Base-by-base conservation (phyloP, 208 protist species). In the Crithidia expoeki region DNA sequence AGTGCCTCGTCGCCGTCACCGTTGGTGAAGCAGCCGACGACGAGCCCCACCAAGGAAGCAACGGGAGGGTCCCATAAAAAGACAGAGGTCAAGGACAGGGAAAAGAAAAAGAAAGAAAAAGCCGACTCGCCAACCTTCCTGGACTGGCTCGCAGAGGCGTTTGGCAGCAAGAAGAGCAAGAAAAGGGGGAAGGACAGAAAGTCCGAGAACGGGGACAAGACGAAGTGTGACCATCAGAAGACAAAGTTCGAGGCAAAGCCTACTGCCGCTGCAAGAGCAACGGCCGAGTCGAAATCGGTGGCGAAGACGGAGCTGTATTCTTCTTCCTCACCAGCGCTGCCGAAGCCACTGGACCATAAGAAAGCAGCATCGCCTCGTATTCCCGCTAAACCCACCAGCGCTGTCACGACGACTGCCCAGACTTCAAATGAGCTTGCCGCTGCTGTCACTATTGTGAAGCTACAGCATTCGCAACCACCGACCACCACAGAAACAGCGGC, bases 131-230 rank as follows among this genome's bases (percentile, higher is more conserved):
- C 60, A 32, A 42, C 60, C 12, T 66, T 66, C 28, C 32, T 66
- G 23, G 32, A 21, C 23, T 66, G 60, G 60, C 32, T 66, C 11
- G 60, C 46, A 4, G 46, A 66, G 11, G 46, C 60, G 0, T 66
- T 66, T 19, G 46, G 60, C n/a, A 27, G n/a, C 2, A 55, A 66
- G 46, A 66, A 55, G 46, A 66, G 28, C 17, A 50, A 64, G 28
- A 64, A 64, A 28, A 25, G 34, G 57, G 34, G 14, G 23, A 52
- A 64, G 28, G 14, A 38, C n/a, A 64, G 34, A 21, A 52, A 11
- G 42, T 3, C 38, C 4, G 33, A 2, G 16, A 52, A 40, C 4
- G 42, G 34, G 12, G 33, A 52, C 4, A 52, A 64, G 28, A 11
- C 7, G 3, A 50, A 50, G 58, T 21, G 5, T 2, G 28, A 50